Conservation (phyloP, 2,329 filamentous ascomycete species). For the Stemphylium vesicarium region DNA sequence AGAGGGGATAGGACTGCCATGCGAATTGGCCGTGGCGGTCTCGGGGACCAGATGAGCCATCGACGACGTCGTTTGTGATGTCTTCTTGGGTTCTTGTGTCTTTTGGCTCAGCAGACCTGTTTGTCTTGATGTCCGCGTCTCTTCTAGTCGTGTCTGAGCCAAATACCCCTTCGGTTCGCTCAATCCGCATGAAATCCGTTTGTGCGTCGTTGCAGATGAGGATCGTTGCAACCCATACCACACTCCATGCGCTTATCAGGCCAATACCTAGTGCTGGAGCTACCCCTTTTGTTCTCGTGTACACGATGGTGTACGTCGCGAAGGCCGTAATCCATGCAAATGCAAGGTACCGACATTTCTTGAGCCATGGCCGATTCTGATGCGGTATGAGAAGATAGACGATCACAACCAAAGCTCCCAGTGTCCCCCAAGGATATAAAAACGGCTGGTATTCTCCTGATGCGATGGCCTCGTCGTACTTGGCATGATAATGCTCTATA, state of each 20-base stretch:
- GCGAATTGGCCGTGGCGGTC: slow-evolving; percentile 48
- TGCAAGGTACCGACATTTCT: slow-evolving; percentile 52
- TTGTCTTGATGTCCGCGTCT: neutral
- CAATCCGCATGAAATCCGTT: slow-evolving; percentile 62
- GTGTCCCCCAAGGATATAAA: slow-evolving; percentile 51
- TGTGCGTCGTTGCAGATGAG: slow-evolving; percentile 64
- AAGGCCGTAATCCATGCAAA: slow-evolving; percentile 54
- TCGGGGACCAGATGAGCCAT: slow-evolving; percentile 33
- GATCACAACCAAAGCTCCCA: slow-evolving; percentile 53
- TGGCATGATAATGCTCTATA: slow-evolving; percentile 45
- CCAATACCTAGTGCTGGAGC: slow-evolving; percentile 63
- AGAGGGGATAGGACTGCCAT: slow-evolving; percentile 62
- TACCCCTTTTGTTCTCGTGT: slow-evolving; percentile 57
- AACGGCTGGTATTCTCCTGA: slow-evolving; percentile 52
- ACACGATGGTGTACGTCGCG: slow-evolving; percentile 52
- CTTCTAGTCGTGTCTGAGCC: neutral
- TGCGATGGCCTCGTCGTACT: slow-evolving; percentile 49
- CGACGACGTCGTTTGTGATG: slow-evolving; percentile 9
- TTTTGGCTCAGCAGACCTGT: neutral
- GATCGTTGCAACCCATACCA: slow-evolving; percentile 60
- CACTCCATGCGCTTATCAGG: slow-evolving; percentile 60
- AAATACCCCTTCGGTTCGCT: slow-evolving; percentile 48
- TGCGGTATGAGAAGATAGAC: slow-evolving; percentile 60
- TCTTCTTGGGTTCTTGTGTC: neutral
- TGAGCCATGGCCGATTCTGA: slow-evolving; percentile 47